Evolutionary conservation across 306 rosid genomes (phyloP).

Genomic region (Cucurbita argyrosperma): DNA sequence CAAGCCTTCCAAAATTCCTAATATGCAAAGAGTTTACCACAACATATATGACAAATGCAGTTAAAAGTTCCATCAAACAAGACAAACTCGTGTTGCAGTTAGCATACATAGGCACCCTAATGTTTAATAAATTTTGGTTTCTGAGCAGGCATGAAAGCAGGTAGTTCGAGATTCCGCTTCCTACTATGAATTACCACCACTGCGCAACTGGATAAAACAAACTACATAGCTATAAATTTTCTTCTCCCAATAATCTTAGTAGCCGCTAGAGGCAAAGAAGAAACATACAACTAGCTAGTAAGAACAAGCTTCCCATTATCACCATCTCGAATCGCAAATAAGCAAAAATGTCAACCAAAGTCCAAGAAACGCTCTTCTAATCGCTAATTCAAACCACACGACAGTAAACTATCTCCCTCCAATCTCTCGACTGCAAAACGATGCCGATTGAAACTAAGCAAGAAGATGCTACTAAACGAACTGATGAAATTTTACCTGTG

Average conservation of each 20-base stretch:
- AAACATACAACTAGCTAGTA: not conserved
- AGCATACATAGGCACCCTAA: not conserved
- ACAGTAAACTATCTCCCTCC: not conserved
- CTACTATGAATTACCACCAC: not conserved
- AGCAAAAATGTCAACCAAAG: not conserved
- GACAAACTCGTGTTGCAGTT: not conserved
- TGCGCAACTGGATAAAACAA: not conserved
- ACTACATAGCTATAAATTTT: not conserved
- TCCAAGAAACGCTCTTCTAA: not conserved
- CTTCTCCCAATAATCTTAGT: not conserved
- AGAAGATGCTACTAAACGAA: not conserved
- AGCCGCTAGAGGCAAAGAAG: not conserved
- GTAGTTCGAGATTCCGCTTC: not conserved
- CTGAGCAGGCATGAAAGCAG: not conserved
- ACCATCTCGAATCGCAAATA: not conserved
- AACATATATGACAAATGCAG: not conserved
- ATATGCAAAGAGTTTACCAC: not conserved
- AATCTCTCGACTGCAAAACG: not conserved
- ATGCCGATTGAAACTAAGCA: not conserved
- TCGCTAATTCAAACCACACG: not conserved
- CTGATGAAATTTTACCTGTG: not conserved
- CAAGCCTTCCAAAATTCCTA: not conserved
- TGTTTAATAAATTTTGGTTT: not conserved
- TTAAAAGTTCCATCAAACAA: not conserved
- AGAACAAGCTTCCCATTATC: not conserved